A percentile compares a stretch with the other conserved stretches of the same genome.
phyloP scores from a whole-genome alignment of 192 early-diverging fungal species.

The Lunasporangiospora selenospora region DNA sequence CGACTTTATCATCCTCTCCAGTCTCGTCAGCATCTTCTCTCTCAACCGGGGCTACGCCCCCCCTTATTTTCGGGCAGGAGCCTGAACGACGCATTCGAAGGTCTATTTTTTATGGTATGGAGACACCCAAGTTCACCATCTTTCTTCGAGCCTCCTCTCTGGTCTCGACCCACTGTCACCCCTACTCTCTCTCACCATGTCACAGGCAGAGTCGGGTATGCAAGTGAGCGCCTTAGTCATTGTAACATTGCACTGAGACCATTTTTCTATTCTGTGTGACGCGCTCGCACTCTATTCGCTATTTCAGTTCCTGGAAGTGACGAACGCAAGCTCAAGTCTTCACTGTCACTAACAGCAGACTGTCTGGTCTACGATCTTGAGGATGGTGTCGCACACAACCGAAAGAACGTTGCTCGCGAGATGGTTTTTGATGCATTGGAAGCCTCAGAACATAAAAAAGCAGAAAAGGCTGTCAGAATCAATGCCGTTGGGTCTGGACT shows the following conservation, averaged over 20 bases:
- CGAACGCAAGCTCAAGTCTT: constrained; percentile 85
- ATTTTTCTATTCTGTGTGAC: too few relatives aligned
- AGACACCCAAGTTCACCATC: too few relatives aligned
- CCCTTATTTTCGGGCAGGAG: background rate
- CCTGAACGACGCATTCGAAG: constrained; percentile 42
- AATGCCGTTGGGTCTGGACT: constrained; percentile 83
- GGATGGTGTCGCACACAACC: constrained; percentile 84
- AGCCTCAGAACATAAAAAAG: constrained; percentile 69
- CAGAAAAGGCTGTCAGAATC: constrained; percentile 90
- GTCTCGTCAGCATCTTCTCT: background rate
- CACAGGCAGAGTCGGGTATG: too few relatives aligned
- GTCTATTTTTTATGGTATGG: constrained; percentile 46
- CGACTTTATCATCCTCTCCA: background rate
- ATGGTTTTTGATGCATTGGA: constrained; percentile 75
- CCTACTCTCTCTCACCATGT: too few relatives aligned
- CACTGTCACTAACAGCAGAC: constrained; percentile 72
- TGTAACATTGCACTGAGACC: too few relatives aligned
- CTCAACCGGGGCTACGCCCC: too few relatives aligned
- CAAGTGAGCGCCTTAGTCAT: too few relatives aligned
- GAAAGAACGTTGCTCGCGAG: constrained; percentile 80
- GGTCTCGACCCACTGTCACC: too few relatives aligned
- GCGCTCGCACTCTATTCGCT: too few relatives aligned
- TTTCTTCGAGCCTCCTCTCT: too few relatives aligned
- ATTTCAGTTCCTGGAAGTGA: constrained; percentile 82
- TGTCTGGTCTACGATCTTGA: constrained; percentile 93